Percentiles rank a stretch among this genome's conserved stretches.
Conservation (phyloP, 1,284 basidiomycete genomes). For the Cryptococcus jaspeensis region DNA sequence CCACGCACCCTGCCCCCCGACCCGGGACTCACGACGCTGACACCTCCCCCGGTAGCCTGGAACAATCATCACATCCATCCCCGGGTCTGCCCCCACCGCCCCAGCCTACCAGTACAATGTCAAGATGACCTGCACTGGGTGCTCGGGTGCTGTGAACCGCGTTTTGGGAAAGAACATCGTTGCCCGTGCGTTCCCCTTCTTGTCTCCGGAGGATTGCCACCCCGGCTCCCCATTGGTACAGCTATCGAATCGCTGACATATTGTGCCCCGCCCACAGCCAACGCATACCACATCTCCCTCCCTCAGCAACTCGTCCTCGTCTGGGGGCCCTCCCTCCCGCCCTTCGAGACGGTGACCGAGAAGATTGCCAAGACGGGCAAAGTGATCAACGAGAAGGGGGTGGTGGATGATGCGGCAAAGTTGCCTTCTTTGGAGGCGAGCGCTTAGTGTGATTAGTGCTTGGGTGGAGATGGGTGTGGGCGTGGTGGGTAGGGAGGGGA, state of each 20-base stretch:
- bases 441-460: neutral
- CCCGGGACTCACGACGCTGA: neutral
- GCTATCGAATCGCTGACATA: neutral
- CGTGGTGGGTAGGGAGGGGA: too few species aligned
- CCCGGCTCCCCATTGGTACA: neutral
- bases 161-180: conserved; percentile 49
- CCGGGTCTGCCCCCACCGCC: conserved; percentile 20
- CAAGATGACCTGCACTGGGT: conserved; percentile 51
- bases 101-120: conserved; percentile 49
- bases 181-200: conserved; percentile 36
- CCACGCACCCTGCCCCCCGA: too few species aligned
- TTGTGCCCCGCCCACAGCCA: conserved; percentile 25
- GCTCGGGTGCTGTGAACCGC: conserved; percentile 49
- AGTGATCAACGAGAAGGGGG: conserved; percentile 35
- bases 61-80: conserved; percentile 16
- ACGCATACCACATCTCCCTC: conserved; percentile 46
- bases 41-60: conserved; percentile 1
- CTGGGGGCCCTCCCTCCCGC: conserved; percentile 46
- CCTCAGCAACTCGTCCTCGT: conserved; percentile 43
- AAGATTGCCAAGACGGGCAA: conserved; percentile 53
- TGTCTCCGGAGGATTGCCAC: neutral
- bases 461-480: too few species aligned
- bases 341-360: conserved; percentile 42
- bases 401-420: conserved; percentile 16
- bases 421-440: conserved; percentile 21